These are phyloP conservation scores for Zasmidium cellare DNA, from an alignment of 2,329 filamentous ascomycete genomes.

Conservation along the genomic window DNA sequence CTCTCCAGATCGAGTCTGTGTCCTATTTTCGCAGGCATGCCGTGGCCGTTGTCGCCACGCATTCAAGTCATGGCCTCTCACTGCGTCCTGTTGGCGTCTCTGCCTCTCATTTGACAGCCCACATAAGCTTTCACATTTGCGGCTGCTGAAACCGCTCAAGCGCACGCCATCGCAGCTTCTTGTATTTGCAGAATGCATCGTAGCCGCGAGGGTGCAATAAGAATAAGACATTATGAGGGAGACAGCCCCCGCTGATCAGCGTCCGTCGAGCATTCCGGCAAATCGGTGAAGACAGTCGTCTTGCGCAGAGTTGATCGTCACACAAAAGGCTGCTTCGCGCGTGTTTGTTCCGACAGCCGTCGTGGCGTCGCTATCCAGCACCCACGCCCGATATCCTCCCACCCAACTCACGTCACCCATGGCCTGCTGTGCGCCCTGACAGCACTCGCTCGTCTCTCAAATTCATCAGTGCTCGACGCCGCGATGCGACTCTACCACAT, in stretches of 20 bases:
- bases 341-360: conserved; percentile 13
- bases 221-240: neutral
- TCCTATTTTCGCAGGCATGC: neutral
- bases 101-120: neutral
- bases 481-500: neutral
- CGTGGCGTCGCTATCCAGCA: conserved; percentile 12
- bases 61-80: neutral
- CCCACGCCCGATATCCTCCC: neutral
- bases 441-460: neutral
- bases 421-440: neutral
- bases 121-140: neutral
- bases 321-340: conserved; percentile 10
- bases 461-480: too few relatives aligned
- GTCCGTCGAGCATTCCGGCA: neutral
- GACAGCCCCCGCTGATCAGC: neutral
- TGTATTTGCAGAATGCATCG: neutral
- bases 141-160: neutral
- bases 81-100: neutral
- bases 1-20: neutral
- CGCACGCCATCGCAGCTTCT: neutral
- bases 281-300: neutral
- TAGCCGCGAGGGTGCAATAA: too few relatives aligned
- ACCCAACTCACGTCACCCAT: neutral
- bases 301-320: conserved; percentile 6
- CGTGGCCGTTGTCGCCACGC: neutral